These are phyloP conservation scores for Ceratocystis diversiconidia DNA, from an alignment of 2,329 filamentous ascomycete species.

Conservation along the genomic window DNA sequence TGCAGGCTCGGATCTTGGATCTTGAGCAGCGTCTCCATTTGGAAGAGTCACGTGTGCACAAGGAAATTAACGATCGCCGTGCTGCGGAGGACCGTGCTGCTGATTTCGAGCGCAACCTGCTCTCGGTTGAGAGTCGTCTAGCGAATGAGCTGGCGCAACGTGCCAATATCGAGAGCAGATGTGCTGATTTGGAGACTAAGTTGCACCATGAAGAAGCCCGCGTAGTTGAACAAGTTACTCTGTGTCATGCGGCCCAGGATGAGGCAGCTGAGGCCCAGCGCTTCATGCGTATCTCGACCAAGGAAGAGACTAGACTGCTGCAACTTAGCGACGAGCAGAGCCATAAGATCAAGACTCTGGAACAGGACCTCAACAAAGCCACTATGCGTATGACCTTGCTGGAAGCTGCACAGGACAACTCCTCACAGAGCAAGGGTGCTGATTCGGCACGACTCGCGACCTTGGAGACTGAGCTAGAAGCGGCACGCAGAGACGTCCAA, in stretches of 20 bases:
- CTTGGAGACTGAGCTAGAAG: slow-evolving; percentile 41
- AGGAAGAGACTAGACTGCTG: slow-evolving; percentile 55
- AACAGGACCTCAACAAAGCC: slow-evolving; percentile 40
- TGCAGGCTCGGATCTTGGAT: slow-evolving; percentile 45
- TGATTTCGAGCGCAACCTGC: slow-evolving; percentile 40
- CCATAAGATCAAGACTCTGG: slow-evolving; percentile 46
- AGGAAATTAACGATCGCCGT: slow-evolving; percentile 35
- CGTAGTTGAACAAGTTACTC: slow-evolving; percentile 48
- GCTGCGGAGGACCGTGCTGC: slow-evolving; percentile 39
- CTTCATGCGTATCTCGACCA: slow-evolving; percentile 52
- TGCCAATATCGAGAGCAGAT: slow-evolving; percentile 44
- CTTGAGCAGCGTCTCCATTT: slow-evolving; percentile 42
- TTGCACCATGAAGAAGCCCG: slow-evolving; percentile 48
- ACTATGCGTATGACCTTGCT: slow-evolving; percentile 51
- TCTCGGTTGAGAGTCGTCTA: slow-evolving; percentile 43
- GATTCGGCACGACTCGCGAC: slow-evolving; percentile 37
- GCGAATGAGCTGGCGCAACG: slow-evolving; percentile 49
- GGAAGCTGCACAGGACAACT: slow-evolving; percentile 49
- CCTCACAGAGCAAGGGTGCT: slow-evolving; percentile 40
- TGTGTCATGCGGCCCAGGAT: slow-evolving; percentile 55
- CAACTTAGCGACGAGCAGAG: slow-evolving; percentile 55
- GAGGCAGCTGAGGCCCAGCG: slow-evolving; percentile 58
- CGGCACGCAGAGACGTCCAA: slow-evolving; percentile 42
- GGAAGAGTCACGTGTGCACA: slow-evolving; percentile 35
- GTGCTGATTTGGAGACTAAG: slow-evolving; percentile 55